Conservation (phyloP, 1,284 basidiomycete genomes). For the Malassezia slooffiae region DNA sequence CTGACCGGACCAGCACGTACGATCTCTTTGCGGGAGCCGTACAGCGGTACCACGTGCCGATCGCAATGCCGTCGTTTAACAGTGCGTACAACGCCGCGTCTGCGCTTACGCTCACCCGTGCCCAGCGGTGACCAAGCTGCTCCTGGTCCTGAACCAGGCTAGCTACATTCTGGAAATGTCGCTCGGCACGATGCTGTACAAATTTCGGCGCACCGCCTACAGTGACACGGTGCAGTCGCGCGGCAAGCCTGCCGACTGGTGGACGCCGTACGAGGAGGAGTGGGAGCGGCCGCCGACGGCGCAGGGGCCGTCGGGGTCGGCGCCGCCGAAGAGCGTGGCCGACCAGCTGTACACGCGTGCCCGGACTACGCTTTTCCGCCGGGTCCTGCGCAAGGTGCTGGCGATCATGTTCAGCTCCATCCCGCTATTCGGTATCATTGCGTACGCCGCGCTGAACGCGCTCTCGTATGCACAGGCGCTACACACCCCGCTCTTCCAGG, state of each 20-base stretch:
- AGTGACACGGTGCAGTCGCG: constrained; percentile 29
- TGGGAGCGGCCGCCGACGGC: constrained; percentile 29
- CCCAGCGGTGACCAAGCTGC: constrained; percentile 32
- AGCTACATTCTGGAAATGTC: constrained; percentile 39
- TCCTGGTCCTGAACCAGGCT: constrained; percentile 39
- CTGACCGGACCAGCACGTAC: not conserved
- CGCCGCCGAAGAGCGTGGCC: no score
- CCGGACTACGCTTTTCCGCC: no score
- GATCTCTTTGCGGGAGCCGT: not conserved
- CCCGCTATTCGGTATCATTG: constrained; percentile 23
- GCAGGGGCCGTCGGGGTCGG: no score
- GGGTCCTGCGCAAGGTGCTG: no score
- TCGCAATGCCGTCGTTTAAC: constrained; percentile 5
- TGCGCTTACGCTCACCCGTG: not conserved
- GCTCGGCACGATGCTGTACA: constrained; percentile 25
- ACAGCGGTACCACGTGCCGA: not conserved
- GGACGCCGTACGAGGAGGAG: constrained; percentile 43
- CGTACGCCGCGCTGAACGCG: constrained; percentile 26
- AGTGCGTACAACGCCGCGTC: not conserved
- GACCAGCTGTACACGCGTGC: no score
- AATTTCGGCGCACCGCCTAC: constrained; percentile 34
- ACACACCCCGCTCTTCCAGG: constrained; percentile 31
- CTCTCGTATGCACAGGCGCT: constrained; percentile 23
- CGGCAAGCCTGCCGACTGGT: constrained; percentile 38
- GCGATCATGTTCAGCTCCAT: not conserved